These are phyloP conservation scores for Akanthomyces muscarius DNA, from an alignment of 2,329 filamentous ascomycete species.

Conservation along the genomic window DNA sequence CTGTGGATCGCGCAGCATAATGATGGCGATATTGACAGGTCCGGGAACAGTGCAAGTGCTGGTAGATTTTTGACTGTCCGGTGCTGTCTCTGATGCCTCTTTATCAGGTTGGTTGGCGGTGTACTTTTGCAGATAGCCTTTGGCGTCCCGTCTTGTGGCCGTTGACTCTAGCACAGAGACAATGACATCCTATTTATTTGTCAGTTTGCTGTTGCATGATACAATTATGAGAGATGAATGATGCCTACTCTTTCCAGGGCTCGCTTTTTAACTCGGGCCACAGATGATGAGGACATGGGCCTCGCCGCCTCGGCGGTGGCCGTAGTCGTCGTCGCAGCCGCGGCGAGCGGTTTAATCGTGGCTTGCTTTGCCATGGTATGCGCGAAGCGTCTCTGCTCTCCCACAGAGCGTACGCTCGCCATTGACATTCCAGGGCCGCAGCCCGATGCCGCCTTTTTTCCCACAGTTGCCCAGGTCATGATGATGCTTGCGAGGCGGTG, in stretches of 20 bases:
- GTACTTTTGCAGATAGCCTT: conserved; percentile 86
- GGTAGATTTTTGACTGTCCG: conserved; percentile 12
- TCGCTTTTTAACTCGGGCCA: conserved; percentile 29
- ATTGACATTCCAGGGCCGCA: conserved; percentile 24
- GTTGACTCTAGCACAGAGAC: conserved; percentile 83
- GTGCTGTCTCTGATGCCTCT: conserved; percentile 23
- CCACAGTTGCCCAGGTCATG: conserved; percentile 40
- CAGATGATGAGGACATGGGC: conserved; percentile 30
- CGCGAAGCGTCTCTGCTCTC: conserved; percentile 13
- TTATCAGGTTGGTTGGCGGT: conserved; percentile 34
- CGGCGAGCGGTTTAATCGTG: conserved; percentile 10
- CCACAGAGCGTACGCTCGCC: conserved; percentile 1
- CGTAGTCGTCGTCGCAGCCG: conserved; percentile 14
- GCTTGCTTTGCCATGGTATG: conserved; percentile 7
- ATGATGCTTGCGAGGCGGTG: conserved; percentile 20
- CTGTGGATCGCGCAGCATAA: conserved; percentile 77
- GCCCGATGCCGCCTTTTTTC: conserved; percentile 36
- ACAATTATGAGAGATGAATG: background rate
- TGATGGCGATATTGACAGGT: conserved; percentile 65
- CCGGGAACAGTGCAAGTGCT: conserved; percentile 21
- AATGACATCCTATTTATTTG: conserved; percentile 65
- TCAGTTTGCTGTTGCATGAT: background rate
- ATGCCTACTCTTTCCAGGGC: conserved; percentile 31
- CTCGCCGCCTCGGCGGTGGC: conserved; percentile 17
- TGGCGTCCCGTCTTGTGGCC: conserved; percentile 88